A percentile compares a stretch with the other conserved stretches of the same genome.
phyloP scores from a whole-genome alignment of 2,329 filamentous ascomycete species.

The Penicillium sp. region DNA sequence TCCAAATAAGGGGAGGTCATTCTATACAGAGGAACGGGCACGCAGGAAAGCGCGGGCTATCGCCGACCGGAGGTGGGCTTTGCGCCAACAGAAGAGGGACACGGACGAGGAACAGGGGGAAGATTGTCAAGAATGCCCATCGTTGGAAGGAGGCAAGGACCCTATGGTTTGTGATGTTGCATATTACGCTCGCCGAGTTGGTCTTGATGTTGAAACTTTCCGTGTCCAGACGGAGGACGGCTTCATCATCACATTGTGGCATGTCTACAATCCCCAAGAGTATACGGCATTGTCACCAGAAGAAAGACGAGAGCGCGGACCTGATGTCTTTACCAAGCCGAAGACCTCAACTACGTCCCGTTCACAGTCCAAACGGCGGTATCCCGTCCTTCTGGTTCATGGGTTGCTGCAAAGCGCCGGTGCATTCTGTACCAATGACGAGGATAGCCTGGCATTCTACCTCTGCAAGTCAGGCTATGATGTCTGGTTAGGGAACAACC shows the following conservation, averaged over 20 bases:
- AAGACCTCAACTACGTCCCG: constrained; percentile 28
- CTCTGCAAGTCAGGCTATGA: constrained; percentile 90
- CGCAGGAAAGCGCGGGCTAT: constrained; percentile 58
- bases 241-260: constrained; percentile 85
- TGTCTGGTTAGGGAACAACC: constrained; percentile 93
- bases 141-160: constrained; percentile 78
- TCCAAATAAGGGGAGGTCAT: constrained; percentile 62
- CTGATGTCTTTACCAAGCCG: constrained; percentile 60
- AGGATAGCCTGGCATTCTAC: constrained; percentile 85
- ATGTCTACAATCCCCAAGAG: constrained; percentile 80
- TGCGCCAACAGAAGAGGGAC: constrained; percentile 42
- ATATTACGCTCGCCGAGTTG: constrained; percentile 85
- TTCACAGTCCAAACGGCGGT: constrained; percentile 42
- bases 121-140: constrained; percentile 66
- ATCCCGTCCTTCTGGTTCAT: constrained; percentile 83
- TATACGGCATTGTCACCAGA: constrained; percentile 57
- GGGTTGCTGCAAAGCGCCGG: constrained; percentile 85
- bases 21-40: constrained; percentile 69
- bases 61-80: constrained; percentile 62
- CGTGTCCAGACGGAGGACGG: constrained; percentile 91
- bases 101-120: constrained; percentile 40
- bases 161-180: constrained; percentile 73
- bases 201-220: constrained; percentile 79
- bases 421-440: constrained; percentile 86
- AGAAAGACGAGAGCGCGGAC: constrained; percentile 51